Evolutionary conservation across 306 rosid genomes (phyloP), one percentile per base, ranked within the genome.

Genomic region (Psophocarpus tetragonolobus): DNA sequence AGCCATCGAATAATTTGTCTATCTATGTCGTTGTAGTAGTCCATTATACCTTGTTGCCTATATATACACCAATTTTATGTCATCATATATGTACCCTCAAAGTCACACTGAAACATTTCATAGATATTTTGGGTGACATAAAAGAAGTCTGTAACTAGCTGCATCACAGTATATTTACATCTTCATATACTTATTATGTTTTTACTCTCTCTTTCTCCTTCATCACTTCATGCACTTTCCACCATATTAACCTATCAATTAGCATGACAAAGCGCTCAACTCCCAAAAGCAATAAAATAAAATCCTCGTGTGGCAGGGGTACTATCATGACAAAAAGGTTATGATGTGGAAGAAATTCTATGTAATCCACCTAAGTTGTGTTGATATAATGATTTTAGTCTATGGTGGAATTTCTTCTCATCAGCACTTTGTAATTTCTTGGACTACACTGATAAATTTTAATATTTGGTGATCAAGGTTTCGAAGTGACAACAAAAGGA

Each of bases 401-500:
- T 24, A 57, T 29, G 6, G 4, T 5, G 15, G 11, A 7, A 15
- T 61, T 6, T 61, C 0, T 58, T 1, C 8, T 29, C 3, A 56
- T 56, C 24, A 20, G 2, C 30, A 51, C 4, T 23, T 53, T 53
- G 21, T 53, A 9, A 57, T 57, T 60, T 60, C 11, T 58, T 58
- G 18, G 15, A 38, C 68, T 67, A n/a, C 10, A 66, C 21, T 23
- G n/a, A n/a, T n/a, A n/a, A n/a, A n/a, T 23, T 32, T 35, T 35
- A 6, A 17, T 10, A 39, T 56, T 42, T 57, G 33, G 35, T 61
- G 64, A 20, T 67, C 0, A 80, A 91, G 98, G 98, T 51, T 90
- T 93, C 62, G 80, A 83, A 17, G 96, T 77, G 74, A 50, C n/a
- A 6, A 80, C 58, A 0, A 86, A 70, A 71, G 98, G 98, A 5